phyloP scores from a whole-genome alignment of 208 protist species.

The Trypanosoma brucei region DNA sequence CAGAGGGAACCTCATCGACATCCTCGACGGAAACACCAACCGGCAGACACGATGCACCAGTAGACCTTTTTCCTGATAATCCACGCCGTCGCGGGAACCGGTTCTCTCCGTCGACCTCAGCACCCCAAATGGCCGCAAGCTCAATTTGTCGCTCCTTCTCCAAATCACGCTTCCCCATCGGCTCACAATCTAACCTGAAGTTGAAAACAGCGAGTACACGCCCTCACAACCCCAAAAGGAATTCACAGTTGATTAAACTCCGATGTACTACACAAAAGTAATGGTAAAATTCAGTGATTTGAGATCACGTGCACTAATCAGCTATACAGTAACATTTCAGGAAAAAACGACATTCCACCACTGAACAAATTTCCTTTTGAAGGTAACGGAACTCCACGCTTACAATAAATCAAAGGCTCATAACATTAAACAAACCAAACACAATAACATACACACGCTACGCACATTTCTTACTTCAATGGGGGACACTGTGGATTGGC shows the following conservation, averaged over 20 bases:
- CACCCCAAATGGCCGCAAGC: conserved; percentile 84
- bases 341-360: too few species aligned
- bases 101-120: conserved; percentile 60
- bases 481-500: conserved; percentile 64
- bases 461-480: conserved; percentile 39
- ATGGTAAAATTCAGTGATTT: too few species aligned
- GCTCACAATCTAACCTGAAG: conserved; percentile 1
- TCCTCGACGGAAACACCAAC: conserved; percentile 24
- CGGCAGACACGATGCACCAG: neutral
- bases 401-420: too few species aligned
- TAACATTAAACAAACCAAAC: neutral
- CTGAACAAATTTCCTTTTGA: too few species aligned
- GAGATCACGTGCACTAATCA: too few species aligned
- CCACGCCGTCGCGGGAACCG: conserved; percentile 68
- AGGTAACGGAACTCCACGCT: too few species aligned
- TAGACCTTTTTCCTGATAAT: conserved; percentile 23
- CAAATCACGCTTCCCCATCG: conserved; percentile 75
- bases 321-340: too few species aligned
- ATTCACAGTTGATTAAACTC: too few species aligned
- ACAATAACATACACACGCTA: neutral
- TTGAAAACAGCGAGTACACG: conserved; percentile 1
- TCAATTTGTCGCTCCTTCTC: conserved; percentile 81
- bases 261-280: too few species aligned
- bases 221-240: too few species aligned
- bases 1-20: conserved; percentile 30